A percentile compares a stretch with the other conserved stretches of the same genome.
These are phyloP conservation scores for Noccaea caerulescens DNA, from an alignment of 345 rosid species.

Conservation along the genomic window DNA sequence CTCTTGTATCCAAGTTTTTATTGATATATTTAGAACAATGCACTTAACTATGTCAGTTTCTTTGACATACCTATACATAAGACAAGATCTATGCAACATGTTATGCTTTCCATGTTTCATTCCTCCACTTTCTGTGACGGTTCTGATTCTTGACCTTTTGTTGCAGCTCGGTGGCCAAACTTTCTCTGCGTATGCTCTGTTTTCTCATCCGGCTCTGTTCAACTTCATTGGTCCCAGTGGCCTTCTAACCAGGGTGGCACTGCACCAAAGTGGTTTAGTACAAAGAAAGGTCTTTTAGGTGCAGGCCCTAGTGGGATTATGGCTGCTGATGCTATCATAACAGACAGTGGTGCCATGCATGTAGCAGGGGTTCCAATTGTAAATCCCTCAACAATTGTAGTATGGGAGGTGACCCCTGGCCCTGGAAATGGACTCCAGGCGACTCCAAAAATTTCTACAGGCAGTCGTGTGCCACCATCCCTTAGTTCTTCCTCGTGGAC, in stretches of 20 bases:
- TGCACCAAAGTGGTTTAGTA: slow-evolving; percentile 82
- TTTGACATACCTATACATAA: slow-evolving; percentile 15
- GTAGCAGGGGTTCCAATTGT: slow-evolving; percentile 99
- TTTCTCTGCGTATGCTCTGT: slow-evolving; percentile 96
- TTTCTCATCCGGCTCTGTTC: slow-evolving; percentile 97
- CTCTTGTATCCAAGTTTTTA: slow-evolving; percentile 7
- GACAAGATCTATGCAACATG: slow-evolving; percentile 24
- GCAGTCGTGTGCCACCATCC: slow-evolving; percentile 82
- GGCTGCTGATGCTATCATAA: slow-evolving; percentile 99
- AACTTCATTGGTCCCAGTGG: slow-evolving; percentile 98
- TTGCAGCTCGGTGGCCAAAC: slow-evolving; percentile 99
- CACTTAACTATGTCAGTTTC: not conserved
- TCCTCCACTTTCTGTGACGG: not conserved
- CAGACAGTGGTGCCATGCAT: slow-evolving; percentile 97
- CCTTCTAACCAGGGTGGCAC: slow-evolving; percentile 77
- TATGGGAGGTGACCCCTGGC: slow-evolving; percentile 99
- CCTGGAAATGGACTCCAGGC: slow-evolving; percentile 92
- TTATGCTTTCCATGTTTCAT: slow-evolving; percentile 4
- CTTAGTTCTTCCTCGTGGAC: slow-evolving; percentile 89
- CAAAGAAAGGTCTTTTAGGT: slow-evolving; percentile 98
- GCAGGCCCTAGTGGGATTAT: slow-evolving; percentile 99
- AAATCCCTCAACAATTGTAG: slow-evolving; percentile 97
- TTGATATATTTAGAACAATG: slow-evolving; percentile 12
- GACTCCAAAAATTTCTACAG: slow-evolving; percentile 61
- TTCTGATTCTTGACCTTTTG: slow-evolving; percentile 31